These are phyloP conservation scores for Geotrichum australiense DNA, from an alignment of 1,139 yeast species.

Conservation along the genomic window DNA sequence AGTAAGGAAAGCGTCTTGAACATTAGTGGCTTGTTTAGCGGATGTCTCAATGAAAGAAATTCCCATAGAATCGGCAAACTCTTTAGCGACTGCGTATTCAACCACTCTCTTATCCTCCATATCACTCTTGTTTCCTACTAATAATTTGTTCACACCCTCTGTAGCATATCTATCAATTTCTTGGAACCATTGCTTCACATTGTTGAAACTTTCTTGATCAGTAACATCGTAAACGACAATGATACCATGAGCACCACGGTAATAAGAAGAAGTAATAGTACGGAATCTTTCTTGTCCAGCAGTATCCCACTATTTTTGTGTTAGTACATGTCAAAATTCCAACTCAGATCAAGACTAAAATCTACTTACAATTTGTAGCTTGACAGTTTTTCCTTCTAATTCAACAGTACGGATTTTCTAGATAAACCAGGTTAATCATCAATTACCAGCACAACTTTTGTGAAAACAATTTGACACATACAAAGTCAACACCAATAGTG, in stretches of 20 bases:
- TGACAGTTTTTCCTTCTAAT: conserved; percentile 93
- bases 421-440: background rate
- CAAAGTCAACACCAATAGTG: conserved; percentile 94
- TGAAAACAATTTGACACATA: conserved; percentile 16
- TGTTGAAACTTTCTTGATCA: conserved; percentile 94
- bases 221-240: conserved; percentile 97
- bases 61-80: conserved; percentile 93
- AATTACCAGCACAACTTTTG: background rate
- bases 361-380: conserved; percentile 61
- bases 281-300: conserved; percentile 98
- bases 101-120: conserved; percentile 90
- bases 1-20: conserved; percentile 95
- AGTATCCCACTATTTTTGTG: conserved; percentile 72
- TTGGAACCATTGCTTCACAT: conserved; percentile 97
- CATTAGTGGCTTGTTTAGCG: conserved; percentile 91
- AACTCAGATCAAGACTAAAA: background rate
- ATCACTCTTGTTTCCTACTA: conserved; percentile 97
- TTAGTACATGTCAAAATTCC: background rate
- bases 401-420: conserved; percentile 90
- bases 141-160: conserved; percentile 90
- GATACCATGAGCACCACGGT: conserved; percentile 98
- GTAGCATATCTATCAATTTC: conserved; percentile 98
- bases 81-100: conserved; percentile 94
- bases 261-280: conserved; percentile 95
- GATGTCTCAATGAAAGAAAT: conserved; percentile 96